Conservation (phyloP, 2,329 filamentous ascomycete genomes). For the Coniochaeta sp. region DNA sequence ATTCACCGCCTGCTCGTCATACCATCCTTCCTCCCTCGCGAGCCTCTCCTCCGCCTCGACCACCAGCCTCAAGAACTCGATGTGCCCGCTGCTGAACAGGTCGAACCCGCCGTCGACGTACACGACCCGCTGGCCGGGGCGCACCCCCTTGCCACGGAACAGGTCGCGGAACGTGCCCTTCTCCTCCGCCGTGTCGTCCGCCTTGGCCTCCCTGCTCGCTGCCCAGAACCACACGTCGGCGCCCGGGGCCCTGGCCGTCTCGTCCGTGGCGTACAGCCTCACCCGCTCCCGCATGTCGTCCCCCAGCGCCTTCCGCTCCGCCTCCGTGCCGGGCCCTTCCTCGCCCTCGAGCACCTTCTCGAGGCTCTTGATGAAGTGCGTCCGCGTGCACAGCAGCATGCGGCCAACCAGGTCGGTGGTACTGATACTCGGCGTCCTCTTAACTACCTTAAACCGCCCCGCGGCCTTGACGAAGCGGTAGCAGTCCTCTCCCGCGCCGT, state of each 20-base stretch:
- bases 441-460: constrained; percentile 91
- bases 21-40: constrained; percentile 67
- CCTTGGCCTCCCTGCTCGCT: constrained; percentile 36
- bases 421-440: constrained; percentile 90
- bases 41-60: constrained; percentile 63
- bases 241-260: constrained; percentile 69
- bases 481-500: constrained; percentile 89
- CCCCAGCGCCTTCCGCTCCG: constrained; percentile 57
- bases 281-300: constrained; percentile 70
- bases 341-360: constrained; percentile 59
- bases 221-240: constrained; percentile 83
- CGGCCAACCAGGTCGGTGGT: constrained; percentile 97
- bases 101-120: constrained; percentile 98
- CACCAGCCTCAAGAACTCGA: constrained; percentile 83
- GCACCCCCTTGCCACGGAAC: constrained; percentile 63
- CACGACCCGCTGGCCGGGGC: constrained; percentile 74
- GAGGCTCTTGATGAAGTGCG: constrained; percentile 84
- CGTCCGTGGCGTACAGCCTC: constrained; percentile 79
- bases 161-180: constrained; percentile 60
- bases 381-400: constrained; percentile 93
- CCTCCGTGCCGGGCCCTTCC: constrained; percentile 63
- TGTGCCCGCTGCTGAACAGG: constrained; percentile 92
- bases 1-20: constrained; percentile 52
- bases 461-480: constrained; percentile 97
- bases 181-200: constrained; percentile 43